Evolutionary conservation across 2,329 filamentous ascomycete species (phyloP).

Genomic region (Neofusicoccum cordaticola): DNA sequence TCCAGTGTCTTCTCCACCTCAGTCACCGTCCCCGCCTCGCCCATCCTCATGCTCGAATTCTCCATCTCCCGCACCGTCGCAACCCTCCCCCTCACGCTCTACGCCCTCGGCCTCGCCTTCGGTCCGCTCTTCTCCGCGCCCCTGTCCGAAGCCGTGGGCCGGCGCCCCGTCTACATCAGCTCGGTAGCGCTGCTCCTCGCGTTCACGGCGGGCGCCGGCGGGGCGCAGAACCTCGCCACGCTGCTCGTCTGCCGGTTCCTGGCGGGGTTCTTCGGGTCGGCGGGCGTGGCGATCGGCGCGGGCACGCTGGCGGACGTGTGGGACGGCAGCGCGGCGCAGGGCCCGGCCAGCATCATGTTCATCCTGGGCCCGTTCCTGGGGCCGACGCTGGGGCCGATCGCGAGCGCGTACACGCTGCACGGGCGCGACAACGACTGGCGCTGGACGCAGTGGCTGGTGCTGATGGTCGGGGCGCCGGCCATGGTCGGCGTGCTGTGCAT

Average conservation of each 20-base stretch:
- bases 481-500: constrained; percentile 42
- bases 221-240: too few species aligned
- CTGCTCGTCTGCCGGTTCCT: not conserved
- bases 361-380: constrained; percentile 64
- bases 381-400: constrained; percentile 65
- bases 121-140: too few species aligned
- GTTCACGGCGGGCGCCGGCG: too few species aligned
- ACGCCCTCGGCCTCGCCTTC: too few species aligned
- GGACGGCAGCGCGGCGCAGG: not conserved
- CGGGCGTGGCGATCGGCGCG: not conserved
- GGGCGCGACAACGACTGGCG: constrained; percentile 41
- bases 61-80: too few species aligned
- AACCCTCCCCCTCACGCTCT: too few species aligned
- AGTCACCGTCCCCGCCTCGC: too few species aligned
- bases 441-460: constrained; percentile 44
- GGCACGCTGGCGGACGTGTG: not conserved
- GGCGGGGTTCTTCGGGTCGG: not conserved
- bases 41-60: too few species aligned
- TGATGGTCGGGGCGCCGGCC: constrained; percentile 40
- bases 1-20: too few species aligned
- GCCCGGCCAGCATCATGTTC: constrained; percentile 33
- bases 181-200: too few species aligned
- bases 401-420: constrained; percentile 60
- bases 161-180: too few species aligned
- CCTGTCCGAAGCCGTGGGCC: too few species aligned